These are phyloP conservation scores for Kokia cookei DNA, from an alignment of 441 rosid genomes.

Conservation along the genomic window DNA sequence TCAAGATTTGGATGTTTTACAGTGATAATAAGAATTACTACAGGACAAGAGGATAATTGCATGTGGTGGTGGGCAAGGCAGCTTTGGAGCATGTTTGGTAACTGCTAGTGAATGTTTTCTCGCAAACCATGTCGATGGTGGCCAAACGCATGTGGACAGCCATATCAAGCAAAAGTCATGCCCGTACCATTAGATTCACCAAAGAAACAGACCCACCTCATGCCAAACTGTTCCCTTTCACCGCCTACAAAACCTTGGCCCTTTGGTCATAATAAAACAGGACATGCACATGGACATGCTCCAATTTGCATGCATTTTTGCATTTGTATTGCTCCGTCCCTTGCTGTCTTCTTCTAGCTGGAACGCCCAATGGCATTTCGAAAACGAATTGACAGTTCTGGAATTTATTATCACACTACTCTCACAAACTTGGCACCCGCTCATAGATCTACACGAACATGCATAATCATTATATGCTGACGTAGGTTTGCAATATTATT, in stretches of 20 bases:
- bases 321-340: background rate
- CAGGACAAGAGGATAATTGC: background rate
- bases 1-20: background rate
- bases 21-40: background rate
- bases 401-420: background rate
- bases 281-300: background rate
- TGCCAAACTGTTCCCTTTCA: background rate
- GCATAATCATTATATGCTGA: background rate
- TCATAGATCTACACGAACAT: too few species aligned
- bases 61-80: conserved; percentile 2
- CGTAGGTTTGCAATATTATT: background rate
- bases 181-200: background rate
- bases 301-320: background rate
- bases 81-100: background rate
- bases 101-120: background rate
- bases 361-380: background rate
- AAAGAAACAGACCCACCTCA: background rate
- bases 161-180: background rate
- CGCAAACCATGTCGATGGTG: background rate
- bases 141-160: conserved; percentile 4
- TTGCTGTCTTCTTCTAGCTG: background rate
- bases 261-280: background rate
- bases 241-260: background rate
- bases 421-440: background rate
- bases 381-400: background rate